A percentile compares a stretch with the other conserved stretches of the same genome.
Evolutionary conservation across 2,329 filamentous ascomycete genomes (phyloP).

Genomic region (Cercospora berteroae): DNA sequence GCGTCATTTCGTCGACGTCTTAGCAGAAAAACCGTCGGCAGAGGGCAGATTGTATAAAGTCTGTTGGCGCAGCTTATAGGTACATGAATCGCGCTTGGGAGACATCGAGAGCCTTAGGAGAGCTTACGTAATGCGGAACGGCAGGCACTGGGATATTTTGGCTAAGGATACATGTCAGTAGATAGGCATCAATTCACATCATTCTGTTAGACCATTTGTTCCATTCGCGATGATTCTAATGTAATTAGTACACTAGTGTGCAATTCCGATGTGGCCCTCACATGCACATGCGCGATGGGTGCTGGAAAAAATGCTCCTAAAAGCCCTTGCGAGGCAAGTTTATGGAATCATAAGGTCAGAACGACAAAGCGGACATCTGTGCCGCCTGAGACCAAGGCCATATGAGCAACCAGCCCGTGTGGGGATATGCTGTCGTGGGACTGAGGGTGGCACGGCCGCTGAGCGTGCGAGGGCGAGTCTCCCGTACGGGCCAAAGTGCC

Average conservation of each 20-base stretch:
- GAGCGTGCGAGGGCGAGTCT: background rate
- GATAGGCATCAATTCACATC: background rate
- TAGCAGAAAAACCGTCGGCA: conserved; percentile 5
- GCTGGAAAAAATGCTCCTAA: background rate
- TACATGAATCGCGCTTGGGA: conserved; percentile 7
- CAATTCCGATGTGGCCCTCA: background rate
- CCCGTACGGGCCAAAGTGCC: background rate
- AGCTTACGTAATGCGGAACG: background rate
- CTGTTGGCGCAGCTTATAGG: conserved; percentile 13
- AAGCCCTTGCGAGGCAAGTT: background rate
- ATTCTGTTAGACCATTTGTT: background rate
- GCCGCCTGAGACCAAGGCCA: background rate
- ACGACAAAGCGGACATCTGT: background rate
- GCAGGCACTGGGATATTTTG: background rate
- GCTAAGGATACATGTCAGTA: background rate
- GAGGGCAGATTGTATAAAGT: conserved; percentile 17
- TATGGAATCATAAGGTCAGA: background rate
- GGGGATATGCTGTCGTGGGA: background rate
- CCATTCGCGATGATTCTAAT: background rate
- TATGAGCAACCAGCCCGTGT: background rate
- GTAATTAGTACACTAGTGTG: background rate
- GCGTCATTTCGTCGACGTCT: conserved; percentile 10
- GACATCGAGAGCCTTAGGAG: conserved; percentile 3
- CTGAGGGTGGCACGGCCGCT: background rate
- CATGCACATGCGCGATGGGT: background rate